Conservation (phyloP, 2,329 filamentous ascomycete species). For the Cordyceps javanica region DNA sequence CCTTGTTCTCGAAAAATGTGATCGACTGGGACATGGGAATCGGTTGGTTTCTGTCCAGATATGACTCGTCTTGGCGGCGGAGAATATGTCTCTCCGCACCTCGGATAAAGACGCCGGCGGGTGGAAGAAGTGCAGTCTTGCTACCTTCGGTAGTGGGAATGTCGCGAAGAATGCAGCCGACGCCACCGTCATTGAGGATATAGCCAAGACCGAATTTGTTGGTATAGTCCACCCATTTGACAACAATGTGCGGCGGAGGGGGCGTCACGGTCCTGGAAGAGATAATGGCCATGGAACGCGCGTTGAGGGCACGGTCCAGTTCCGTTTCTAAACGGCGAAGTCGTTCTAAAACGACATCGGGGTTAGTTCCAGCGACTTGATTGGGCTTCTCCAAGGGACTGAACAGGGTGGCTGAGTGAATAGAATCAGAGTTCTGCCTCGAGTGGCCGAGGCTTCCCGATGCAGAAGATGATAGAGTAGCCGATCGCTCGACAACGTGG, state of each 20-base stretch:
- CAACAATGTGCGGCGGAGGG: slow-evolving; percentile 57
- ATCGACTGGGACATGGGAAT: slow-evolving; percentile 57
- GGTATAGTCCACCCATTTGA: slow-evolving; percentile 85
- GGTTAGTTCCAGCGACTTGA: slow-evolving; percentile 46
- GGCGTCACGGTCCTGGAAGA: slow-evolving; percentile 47
- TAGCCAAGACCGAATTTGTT: slow-evolving; percentile 83
- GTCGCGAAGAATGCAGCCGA: slow-evolving; percentile 62
- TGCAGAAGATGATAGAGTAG: slow-evolving; percentile 23
- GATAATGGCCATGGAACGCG: slow-evolving; percentile 56
- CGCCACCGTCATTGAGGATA: slow-evolving; percentile 73
- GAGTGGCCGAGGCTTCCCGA: slow-evolving; percentile 20
- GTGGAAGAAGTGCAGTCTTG: slow-evolving; percentile 51
- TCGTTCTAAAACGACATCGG: slow-evolving; percentile 51
- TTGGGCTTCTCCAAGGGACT: slow-evolving; percentile 46
- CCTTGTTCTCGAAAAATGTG: slow-evolving; percentile 69
- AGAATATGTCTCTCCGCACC: slow-evolving; percentile 66
- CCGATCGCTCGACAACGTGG: slow-evolving; percentile 25
- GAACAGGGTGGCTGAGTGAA: slow-evolving; percentile 46
- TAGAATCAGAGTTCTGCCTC: slow-evolving; percentile 24
- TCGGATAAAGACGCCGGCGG: slow-evolving; percentile 65
- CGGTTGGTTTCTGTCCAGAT: slow-evolving; percentile 53
- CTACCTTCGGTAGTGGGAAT: slow-evolving; percentile 47
- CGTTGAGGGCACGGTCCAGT: slow-evolving; percentile 56
- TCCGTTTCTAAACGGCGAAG: slow-evolving; percentile 53
- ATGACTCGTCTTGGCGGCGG: slow-evolving; percentile 49